Evolutionary conservation across 2,329 filamentous ascomycete genomes (phyloP), one percentile per base, ranked within the genome.

Genomic region (Aspergillaceae sp.): DNA sequence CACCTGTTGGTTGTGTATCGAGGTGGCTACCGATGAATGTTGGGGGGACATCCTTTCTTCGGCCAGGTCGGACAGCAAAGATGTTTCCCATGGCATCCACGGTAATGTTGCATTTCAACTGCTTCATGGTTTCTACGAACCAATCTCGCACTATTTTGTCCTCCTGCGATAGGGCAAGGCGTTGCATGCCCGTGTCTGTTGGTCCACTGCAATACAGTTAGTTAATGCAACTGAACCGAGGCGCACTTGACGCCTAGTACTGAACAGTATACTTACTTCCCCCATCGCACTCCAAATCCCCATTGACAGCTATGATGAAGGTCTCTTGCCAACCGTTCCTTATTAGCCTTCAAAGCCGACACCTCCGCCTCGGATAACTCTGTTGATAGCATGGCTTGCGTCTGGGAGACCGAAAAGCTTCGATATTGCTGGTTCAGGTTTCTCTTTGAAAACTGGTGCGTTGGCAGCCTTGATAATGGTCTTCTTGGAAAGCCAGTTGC

Each of bases 81-180:
- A 84, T 85, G 54, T 91, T 92, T 19, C 86, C 86, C 79, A 91
- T 89, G 28, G 78, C 72, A 60, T 92, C 87, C 1, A 87, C 65
- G 0, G 76, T 82, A 5, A 86, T 73, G 3, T 74, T 72, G 62
- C 86, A 91, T 7, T 82, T 84, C 0, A 89, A 68, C 0, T 68
- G 70, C 55, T 78, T 67, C 1, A 79, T 80, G 0, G 79, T 82
- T 11, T 80, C 63, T 0, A 82, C 74, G 52, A 92, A 89, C 86
- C 86, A 92, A 61, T 86, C 79, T 35, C 87, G 78, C 8, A 77
- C 85, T 56, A 77, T 66, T 58, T 83, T 86, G 61, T 91, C 87
- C 2, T 79, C 71, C 55, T 89, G 80, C 2, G 82, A 82, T 19
- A 91, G 74, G 3, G 85, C 72, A 1, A 91, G 76, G 1, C 87